Conservation (phyloP, 441 rosid genomes). For the Syzygium malaccense region DNA sequence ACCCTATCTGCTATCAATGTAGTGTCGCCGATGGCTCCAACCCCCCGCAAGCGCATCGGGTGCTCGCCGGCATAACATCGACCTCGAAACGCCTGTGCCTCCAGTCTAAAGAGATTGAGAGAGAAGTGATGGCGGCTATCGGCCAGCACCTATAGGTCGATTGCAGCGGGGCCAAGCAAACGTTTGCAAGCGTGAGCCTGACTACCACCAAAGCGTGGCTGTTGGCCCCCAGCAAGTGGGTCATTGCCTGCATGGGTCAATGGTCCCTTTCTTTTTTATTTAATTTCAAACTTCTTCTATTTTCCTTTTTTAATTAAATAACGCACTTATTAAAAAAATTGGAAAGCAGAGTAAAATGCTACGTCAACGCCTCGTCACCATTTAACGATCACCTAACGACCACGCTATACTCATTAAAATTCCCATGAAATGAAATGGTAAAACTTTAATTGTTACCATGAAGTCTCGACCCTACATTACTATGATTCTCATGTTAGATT, state of each 20-base stretch:
- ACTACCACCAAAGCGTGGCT: too few species aligned
- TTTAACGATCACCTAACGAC: not conserved
- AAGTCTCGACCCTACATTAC: not conserved
- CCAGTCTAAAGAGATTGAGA: not conserved
- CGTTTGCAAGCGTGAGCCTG: too few species aligned
- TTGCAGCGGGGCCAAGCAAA: rapidly evolving
- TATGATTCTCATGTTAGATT: not conserved
- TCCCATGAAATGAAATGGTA: not conserved
- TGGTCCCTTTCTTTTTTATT: too few species aligned
- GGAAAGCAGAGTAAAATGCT: not conserved
- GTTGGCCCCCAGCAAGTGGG: too few species aligned
- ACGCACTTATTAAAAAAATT: not conserved
- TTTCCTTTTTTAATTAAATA: too few species aligned
- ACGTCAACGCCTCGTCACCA: not conserved
- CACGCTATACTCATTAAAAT: not conserved
- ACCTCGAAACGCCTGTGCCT: not conserved
- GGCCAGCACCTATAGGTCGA: rapidly evolving
- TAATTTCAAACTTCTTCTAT: too few species aligned
- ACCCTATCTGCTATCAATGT: not conserved
- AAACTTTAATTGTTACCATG: not conserved
- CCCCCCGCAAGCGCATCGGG: not conserved
- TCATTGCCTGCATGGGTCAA: too few species aligned
- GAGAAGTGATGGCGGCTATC: not conserved
- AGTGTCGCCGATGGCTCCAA: not conserved
- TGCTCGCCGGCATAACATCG: not conserved